Conservation (phyloP, 495 filamentous ascomycete genomes). For the Hypoxylon lienhwacheense region DNA sequence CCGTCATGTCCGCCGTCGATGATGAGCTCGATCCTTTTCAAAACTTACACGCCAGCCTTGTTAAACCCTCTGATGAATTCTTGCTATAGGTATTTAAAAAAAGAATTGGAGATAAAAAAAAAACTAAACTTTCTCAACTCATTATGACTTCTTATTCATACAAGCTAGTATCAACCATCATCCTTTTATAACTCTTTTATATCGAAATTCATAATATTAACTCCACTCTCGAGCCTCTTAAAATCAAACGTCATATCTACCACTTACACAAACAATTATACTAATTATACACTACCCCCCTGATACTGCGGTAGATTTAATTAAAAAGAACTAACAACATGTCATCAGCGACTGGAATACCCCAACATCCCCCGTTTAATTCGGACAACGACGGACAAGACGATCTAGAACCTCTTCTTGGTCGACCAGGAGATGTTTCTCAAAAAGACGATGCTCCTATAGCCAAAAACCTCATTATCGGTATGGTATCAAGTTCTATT, state of each 20-base stretch:
- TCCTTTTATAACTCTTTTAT: neutral
- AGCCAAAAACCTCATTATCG: constrained; percentile 72
- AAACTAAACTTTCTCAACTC: constrained; percentile 12
- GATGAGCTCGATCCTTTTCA: constrained; percentile 33
- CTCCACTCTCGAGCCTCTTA: too few relatives aligned
- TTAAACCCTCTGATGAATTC: neutral
- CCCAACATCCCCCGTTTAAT: constrained; percentile 42
- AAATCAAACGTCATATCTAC: too few relatives aligned
- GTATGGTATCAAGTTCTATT: constrained; percentile 48
- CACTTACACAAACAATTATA: neutral
- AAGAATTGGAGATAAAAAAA: constrained; percentile 17
- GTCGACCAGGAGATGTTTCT: constrained; percentile 68
- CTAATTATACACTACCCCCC: neutral
- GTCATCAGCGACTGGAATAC: constrained; percentile 60
- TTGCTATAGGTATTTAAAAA: constrained; percentile 15
- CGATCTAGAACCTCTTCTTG: constrained; percentile 79
- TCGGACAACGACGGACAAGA: constrained; percentile 38
- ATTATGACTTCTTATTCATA: constrained; percentile 1
- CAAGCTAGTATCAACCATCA: neutral
- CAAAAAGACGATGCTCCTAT: constrained; percentile 66
- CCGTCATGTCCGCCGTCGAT: constrained; percentile 36
- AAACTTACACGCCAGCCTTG: constrained; percentile 13
- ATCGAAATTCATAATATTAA: neutral
- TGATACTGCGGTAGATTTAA: constrained; percentile 12
- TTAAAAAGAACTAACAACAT: constrained; percentile 44